Evolutionary conservation across 2,329 filamentous ascomycete genomes (phyloP).

Genomic region (Podosphaera aphanis): DNA sequence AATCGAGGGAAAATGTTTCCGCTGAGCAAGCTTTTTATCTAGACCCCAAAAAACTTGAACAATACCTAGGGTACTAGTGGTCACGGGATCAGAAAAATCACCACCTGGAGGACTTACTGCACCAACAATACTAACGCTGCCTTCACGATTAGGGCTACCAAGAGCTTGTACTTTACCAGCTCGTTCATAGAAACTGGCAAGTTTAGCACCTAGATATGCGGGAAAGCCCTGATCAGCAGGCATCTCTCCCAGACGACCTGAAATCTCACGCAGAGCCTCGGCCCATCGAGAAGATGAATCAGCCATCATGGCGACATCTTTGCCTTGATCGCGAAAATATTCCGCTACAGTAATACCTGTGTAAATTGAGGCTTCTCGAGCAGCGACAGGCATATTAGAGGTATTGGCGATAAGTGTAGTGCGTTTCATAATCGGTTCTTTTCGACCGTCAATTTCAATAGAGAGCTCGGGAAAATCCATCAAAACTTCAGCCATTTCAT

Average conservation of each 20-base stretch:
- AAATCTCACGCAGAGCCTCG: constrained; percentile 94
- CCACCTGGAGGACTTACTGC: constrained; percentile 92
- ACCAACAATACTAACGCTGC: constrained; percentile 92
- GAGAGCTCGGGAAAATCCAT: constrained; percentile 98
- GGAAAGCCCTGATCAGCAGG: constrained; percentile 99
- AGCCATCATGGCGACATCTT: constrained; percentile 98
- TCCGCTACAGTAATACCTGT: constrained; percentile 73
- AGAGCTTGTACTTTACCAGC: constrained; percentile 69
- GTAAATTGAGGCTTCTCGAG: constrained; percentile 96
- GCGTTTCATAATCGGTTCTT: constrained; percentile 99
- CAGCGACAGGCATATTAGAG: constrained; percentile 98
- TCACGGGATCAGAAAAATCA: constrained; percentile 98
- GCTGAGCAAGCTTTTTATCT: constrained; percentile 96
- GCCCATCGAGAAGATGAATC: constrained; percentile 97
- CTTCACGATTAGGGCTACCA: constrained; percentile 68
- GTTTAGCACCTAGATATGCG: constrained; percentile 84
- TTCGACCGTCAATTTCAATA: constrained; percentile 79
- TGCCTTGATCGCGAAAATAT: constrained; percentile 92
- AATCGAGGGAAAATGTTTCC: constrained; percentile 97
- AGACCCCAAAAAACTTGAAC: constrained; percentile 99
- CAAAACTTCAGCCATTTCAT: constrained; percentile 98
- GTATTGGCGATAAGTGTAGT: constrained; percentile 97
- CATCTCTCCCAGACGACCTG: constrained; percentile 97
- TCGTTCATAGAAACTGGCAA: constrained; percentile 98
- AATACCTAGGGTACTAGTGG: constrained; percentile 77